These are phyloP conservation scores for Arabidopsis suecica DNA, from an alignment of 345 rosid species.

Conservation along the genomic window DNA sequence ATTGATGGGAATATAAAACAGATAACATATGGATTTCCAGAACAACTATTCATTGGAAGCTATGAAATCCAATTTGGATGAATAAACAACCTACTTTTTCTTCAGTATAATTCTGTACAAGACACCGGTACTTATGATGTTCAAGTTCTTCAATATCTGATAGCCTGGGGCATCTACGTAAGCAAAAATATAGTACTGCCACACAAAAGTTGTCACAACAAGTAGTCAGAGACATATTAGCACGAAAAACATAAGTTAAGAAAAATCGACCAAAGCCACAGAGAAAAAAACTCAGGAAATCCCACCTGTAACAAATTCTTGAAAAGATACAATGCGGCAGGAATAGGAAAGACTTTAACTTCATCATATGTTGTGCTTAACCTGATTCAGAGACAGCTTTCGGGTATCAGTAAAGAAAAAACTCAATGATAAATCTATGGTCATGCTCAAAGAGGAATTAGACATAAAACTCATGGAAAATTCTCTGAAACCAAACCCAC, in stretches of 20 bases:
- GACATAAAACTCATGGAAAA: not conserved
- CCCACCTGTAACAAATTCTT: constrained; percentile 94
- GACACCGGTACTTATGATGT: constrained; percentile 94
- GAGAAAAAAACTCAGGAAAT: constrained; percentile 7
- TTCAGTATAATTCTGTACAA: constrained; percentile 89
- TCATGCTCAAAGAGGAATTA: not conserved
- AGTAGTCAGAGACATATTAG: constrained; percentile 30
- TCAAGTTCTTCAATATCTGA: constrained; percentile 96
- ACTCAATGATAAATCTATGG: not conserved
- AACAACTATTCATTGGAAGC: not conserved
- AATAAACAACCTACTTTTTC: constrained; percentile 66
- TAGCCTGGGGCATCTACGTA: constrained; percentile 97
- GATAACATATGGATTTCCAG: constrained; percentile 9
- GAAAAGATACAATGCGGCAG: constrained; percentile 90
- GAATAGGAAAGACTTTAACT: constrained; percentile 90
- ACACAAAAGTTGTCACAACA: constrained; percentile 34
- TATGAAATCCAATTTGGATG: constrained; percentile 14
- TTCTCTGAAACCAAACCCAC: not conserved
- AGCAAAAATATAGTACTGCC: constrained; percentile 97
- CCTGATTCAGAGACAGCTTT: constrained; percentile 53
- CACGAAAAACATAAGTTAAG: not conserved
- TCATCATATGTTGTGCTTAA: constrained; percentile 86
- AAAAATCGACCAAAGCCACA: constrained; percentile 4
- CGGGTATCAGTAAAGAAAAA: constrained; percentile 16
- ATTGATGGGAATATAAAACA: not conserved